phyloP scores from a whole-genome alignment of 148 eudicot species.

The Rhododendron molle region DNA sequence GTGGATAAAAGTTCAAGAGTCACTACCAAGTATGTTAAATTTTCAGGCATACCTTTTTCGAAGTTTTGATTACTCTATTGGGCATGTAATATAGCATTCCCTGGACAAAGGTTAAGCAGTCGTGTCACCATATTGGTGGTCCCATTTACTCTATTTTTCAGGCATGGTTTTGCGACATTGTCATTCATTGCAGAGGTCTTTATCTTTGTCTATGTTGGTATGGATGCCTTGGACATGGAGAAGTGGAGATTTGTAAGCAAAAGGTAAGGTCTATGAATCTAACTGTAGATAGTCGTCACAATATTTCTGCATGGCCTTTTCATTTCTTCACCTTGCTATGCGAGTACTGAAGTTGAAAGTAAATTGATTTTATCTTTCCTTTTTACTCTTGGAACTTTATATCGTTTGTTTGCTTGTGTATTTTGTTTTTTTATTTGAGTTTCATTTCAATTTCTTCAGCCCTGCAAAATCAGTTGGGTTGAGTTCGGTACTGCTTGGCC shows the following conservation, averaged over 20 bases:
- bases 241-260: constrained; percentile 50
- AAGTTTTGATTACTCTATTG: not conserved
- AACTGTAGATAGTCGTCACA: not conserved
- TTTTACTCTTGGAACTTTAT: not conserved
- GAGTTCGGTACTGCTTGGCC: constrained; percentile 42
- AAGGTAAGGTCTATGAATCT: constrained; percentile 27
- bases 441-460: constrained; percentile 21
- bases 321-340: not conserved
- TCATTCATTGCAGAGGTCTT: constrained; percentile 50
- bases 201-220: constrained; percentile 53
- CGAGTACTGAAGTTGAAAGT: not conserved
- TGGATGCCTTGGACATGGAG: constrained; percentile 62
- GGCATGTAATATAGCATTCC: constrained; percentile 1
- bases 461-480: constrained; percentile 45
- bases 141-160: constrained; percentile 9
- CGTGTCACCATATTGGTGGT: not conserved
- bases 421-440: not conserved
- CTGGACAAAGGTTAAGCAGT: not conserved
- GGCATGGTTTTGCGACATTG: constrained; percentile 57
- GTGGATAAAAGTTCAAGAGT: constrained; percentile 54
- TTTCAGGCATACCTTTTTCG: not conserved
- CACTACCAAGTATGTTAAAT: constrained; percentile 37
- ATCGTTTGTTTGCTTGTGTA: not conserved
- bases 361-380: not conserved
- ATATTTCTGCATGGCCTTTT: not conserved